Conservation (phyloP, 352 stramenopile species). For the Vaucheria bursata region DNA sequence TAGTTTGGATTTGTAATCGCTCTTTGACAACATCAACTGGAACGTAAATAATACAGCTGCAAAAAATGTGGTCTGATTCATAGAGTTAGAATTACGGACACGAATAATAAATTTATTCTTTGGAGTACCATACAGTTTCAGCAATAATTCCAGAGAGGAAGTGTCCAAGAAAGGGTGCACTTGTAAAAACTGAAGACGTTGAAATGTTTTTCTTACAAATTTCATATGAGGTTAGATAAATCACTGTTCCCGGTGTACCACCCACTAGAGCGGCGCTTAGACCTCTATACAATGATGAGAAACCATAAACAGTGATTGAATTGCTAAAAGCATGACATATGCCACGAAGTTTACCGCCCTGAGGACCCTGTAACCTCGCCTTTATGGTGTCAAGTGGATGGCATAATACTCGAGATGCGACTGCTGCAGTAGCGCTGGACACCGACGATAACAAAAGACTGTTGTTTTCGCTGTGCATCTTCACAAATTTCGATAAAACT, state of each 20-base stretch:
- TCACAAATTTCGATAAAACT: no score
- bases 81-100: no score
- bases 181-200: no score
- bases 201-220: no score
- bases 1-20: constrained; percentile 85
- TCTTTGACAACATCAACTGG: constrained; percentile 98
- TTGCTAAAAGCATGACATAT: constrained; percentile 44
- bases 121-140: constrained; percentile 59
- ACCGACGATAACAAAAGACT: constrained; percentile 39
- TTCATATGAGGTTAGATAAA: constrained; percentile 95
- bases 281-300: constrained; percentile 80
- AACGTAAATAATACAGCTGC: constrained; percentile 87
- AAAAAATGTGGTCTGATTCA: no score
- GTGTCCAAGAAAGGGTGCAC: constrained; percentile 54
- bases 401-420: constrained; percentile 71
- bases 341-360: constrained; percentile 23
- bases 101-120: no score
- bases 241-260: constrained; percentile 82
- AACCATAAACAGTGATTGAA: constrained; percentile 48
- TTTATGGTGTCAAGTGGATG: constrained; percentile 84
- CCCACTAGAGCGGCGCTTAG: constrained; percentile 85
- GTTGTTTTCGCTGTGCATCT: no score
- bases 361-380: constrained; percentile 44
- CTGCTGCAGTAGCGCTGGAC: constrained; percentile 66
- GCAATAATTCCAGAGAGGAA: constrained; percentile 66